Percentiles rank a stretch among this genome's conserved stretches.
phyloP scores from a whole-genome alignment of 2,329 filamentous ascomycete species.

The Berkeleyomyces basicola region DNA sequence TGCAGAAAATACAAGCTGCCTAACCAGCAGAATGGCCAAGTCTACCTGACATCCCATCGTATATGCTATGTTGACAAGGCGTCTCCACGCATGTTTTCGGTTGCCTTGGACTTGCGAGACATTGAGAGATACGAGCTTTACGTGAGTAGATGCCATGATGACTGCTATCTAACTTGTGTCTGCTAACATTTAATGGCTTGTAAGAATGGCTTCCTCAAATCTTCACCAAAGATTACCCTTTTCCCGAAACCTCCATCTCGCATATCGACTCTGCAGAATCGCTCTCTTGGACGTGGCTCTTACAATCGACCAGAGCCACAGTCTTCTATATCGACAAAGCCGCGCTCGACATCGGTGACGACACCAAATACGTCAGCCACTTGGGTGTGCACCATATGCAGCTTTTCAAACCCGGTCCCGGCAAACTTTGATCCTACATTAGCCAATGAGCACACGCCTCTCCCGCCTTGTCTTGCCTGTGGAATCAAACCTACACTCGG shows the following conservation, averaged over 20 bases:
- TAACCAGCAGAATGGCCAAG: constrained; percentile 86
- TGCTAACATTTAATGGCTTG: background rate
- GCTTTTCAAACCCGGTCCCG: constrained; percentile 81
- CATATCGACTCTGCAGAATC: constrained; percentile 19
- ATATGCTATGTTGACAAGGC: constrained; percentile 86
- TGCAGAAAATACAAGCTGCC: constrained; percentile 84
- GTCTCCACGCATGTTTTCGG: constrained; percentile 69
- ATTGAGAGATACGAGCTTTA: constrained; percentile 85
- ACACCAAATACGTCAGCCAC: constrained; percentile 43
- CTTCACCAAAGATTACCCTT: constrained; percentile 82
- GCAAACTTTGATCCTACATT: constrained; percentile 81
- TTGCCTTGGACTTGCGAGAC: constrained; percentile 75
- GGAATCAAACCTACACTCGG: constrained; percentile 81
- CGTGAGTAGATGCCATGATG: constrained; percentile 26
- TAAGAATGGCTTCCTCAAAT: constrained; percentile 73
- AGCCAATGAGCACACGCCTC: constrained; percentile 59
- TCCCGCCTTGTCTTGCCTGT: constrained; percentile 80
- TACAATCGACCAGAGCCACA: background rate
- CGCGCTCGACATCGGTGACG: background rate
- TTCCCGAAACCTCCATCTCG: constrained; percentile 65
- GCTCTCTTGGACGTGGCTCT: background rate
- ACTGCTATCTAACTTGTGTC: constrained; percentile 24
- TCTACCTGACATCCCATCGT: constrained; percentile 89
- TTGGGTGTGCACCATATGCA: constrained; percentile 94
- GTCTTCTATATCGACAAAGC: background rate